These are phyloP conservation scores for Colletotrichum spaethianum DNA, from an alignment of 2,329 filamentous ascomycete genomes.

Conservation along the genomic window DNA sequence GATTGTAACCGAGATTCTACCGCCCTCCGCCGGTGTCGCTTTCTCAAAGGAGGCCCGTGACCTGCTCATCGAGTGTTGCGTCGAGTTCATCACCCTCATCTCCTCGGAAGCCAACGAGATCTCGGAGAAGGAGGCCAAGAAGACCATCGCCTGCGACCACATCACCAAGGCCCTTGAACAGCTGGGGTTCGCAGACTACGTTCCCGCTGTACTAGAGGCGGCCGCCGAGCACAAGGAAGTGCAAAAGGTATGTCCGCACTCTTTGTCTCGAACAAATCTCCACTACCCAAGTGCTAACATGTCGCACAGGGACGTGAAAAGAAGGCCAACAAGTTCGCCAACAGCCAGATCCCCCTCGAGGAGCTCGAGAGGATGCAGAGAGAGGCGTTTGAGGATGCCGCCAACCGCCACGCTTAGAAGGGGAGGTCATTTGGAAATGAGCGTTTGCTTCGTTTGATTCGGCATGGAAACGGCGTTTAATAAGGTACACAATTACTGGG, in stretches of 20 bases:
- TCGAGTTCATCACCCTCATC: slow-evolving; percentile 98
- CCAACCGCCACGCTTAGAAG: slow-evolving; percentile 40
- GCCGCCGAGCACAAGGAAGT: slow-evolving; percentile 93
- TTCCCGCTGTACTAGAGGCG: slow-evolving; percentile 87
- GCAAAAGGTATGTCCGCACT: slow-evolving; percentile 77
- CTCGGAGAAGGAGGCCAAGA: slow-evolving; percentile 98
- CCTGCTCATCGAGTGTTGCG: slow-evolving; percentile 96
- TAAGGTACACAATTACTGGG: background rate
- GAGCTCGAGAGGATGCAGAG: slow-evolving; percentile 91
- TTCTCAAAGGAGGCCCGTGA: slow-evolving; percentile 97
- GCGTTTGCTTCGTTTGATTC: slow-evolving; percentile 41
- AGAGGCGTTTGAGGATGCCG: slow-evolving; percentile 80
- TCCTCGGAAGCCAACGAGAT: slow-evolving; percentile 99
- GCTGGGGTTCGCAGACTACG: slow-evolving; percentile 93
- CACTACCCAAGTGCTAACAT: slow-evolving; percentile 24
- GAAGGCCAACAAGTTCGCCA: slow-evolving; percentile 96
- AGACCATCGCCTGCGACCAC: slow-evolving; percentile 98
- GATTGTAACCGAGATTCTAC: slow-evolving; percentile 95
- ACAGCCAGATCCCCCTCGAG: slow-evolving; percentile 92
- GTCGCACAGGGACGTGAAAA: slow-evolving; percentile 85
- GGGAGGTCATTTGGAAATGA: too few relatives aligned
- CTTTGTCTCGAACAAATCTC: background rate
- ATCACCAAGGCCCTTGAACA: slow-evolving; percentile 95
- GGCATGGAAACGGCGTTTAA: slow-evolving; percentile 33
- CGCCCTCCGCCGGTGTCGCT: slow-evolving; percentile 79